Percentiles rank a stretch among this genome's conserved stretches.
These are phyloP conservation scores for Acer negundo DNA, from an alignment of 345 rosid genomes.

Conservation along the genomic window DNA sequence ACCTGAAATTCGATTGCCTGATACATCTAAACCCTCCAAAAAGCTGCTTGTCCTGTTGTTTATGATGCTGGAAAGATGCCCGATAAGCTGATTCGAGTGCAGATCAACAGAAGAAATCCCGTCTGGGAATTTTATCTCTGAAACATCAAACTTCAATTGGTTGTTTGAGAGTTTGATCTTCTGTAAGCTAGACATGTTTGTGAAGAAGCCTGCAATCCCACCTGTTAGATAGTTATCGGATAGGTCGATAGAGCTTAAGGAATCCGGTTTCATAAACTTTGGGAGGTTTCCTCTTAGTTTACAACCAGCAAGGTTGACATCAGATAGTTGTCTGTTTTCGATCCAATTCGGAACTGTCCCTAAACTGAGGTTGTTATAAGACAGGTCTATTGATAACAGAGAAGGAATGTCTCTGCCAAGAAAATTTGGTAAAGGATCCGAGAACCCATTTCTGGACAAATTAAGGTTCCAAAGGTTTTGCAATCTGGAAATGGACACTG, in stretches of 20 bases:
- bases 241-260: constrained; percentile 66
- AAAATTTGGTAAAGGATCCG: constrained; percentile 65
- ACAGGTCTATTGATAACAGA: constrained; percentile 72
- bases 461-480: constrained; percentile 87
- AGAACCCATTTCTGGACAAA: constrained; percentile 73
- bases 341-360: constrained; percentile 84
- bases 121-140: constrained; percentile 57
- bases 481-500: constrained; percentile 59
- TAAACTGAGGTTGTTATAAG: constrained; percentile 71
- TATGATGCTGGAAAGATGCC: constrained; percentile 64
- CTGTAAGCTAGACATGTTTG: constrained; percentile 60
- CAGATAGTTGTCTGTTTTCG: constrained; percentile 50
- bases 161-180: constrained; percentile 73
- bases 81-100: constrained; percentile 65
- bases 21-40: constrained; percentile 65
- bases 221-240: constrained; percentile 67
- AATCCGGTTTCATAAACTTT: constrained; percentile 56
- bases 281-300: constrained; percentile 72
- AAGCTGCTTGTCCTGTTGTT: constrained; percentile 75
- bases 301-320: constrained; percentile 82
- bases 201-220: constrained; percentile 58
- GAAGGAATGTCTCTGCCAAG: constrained; percentile 61
- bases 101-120: constrained; percentile 60
- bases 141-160: constrained; percentile 66
- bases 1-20: constrained; percentile 70